Base-by-base conservation (phyloP, 805 yeast genomes). In the Teunomyces pallodes region DNA sequence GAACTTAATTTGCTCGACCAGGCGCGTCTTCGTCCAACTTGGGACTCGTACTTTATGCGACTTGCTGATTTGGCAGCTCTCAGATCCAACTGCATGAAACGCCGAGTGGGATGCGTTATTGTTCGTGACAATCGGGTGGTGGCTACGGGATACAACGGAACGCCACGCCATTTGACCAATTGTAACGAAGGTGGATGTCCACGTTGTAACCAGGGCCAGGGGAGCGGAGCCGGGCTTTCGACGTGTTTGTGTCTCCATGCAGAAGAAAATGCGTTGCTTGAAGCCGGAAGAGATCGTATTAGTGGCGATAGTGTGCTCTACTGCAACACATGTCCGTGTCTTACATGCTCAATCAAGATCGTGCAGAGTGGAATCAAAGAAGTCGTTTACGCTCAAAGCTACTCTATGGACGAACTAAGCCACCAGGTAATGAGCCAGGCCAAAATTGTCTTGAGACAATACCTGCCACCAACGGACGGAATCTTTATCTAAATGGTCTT, bases 101-200 rank as follows among this genome's bases (percentile, higher is more conserved):
- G 99, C 50, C 77, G 96, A 46, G 99, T 94, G 2, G 99, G 99
- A 0, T 92, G 98, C 67, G 98, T 94, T 7, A 80, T 94, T 13
- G 97, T 90, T 2, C 77, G 90, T 46, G 94, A 88, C 42, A 82
- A 81, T 33, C 74, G 97, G 48, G 96, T 94, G 26, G 78, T 94
- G 24, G 94, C 98, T 2, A 94, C 99, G 0, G 99, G 99, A 0
- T 94, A 94, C 67, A 94, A 94, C 60, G 99, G 99, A 1, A 94
- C 99, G 0, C 98, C 99, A 9, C 77, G 96, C 36, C 88, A 90
- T 50, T 69, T 90, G 58, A 72, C 75, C 24, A 94, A 94, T 59
- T 94, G 99, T 68, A 91, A 89, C 60, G 92, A 90, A 57, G 99
- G 99, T 17, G 99, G 99, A 0, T 94, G 99, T 66, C 67, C 81